Base-by-base conservation (phyloP, 352 stramenopile genomes). In the Phytopythium mirpurense region DNA sequence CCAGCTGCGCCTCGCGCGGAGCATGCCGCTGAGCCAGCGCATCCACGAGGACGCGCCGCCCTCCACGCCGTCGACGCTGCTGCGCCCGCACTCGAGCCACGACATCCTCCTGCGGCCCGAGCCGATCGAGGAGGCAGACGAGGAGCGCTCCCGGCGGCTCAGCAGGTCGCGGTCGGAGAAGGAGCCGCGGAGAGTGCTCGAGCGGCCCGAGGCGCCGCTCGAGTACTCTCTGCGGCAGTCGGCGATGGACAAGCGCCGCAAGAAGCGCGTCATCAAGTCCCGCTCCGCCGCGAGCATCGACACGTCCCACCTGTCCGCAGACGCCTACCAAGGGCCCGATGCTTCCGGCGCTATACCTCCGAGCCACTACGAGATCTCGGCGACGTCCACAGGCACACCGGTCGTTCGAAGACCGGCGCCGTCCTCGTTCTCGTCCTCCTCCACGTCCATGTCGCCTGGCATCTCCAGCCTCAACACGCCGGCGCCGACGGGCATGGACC, bases 201-300 rank as follows among this genome's bases (percentile, higher is more conserved):
- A 5, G 11, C 32, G 44, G 16, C 29, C 44, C 35, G 37, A 44
- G 42, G 24, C 26, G 59, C 56, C 7, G 40, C 32, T 26, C 18
- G 27, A 57, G 10, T 32, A 26, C 53, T 62, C 26, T 31, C 23
- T 34, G 51, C 43, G 37, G 43, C 50, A 38, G 37, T 57, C 37
- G 29, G 63, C 41, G 23, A 21, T 59, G 14, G 43, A 65, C 34
- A 54, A 46, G 19, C 54, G 61, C 42, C 63, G 73, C 32, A 67
- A 60, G 21, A 72, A 78, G 42, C 57, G 69, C 15, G 59, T 62
- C 48, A 67, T 51, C 51, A 87, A 89, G 35, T 68, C 78, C 5
- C 70, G 65, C 26, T 89, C 78, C 0, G 76, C 63, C 38, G 76
- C 76, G 15, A 76, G 63, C 34, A 90, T 90, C 51, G 76, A 90